Base-by-base conservation (phyloP, 345 rosid species). In the Luvunga scandens region DNA sequence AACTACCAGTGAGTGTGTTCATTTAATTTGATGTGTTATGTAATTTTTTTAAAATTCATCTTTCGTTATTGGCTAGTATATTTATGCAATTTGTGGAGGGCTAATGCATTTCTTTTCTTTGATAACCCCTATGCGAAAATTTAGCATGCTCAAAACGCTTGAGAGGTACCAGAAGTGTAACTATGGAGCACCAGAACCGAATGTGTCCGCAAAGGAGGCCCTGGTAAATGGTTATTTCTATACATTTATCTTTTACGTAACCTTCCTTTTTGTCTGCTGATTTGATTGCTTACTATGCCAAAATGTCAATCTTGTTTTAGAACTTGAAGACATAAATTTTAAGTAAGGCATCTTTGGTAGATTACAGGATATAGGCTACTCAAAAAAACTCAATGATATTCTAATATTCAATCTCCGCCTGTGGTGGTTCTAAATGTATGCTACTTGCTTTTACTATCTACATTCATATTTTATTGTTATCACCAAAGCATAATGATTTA, bases 91-190 rank as follows among this genome's bases (percentile, higher is more conserved):
- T 63, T 39, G 3, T 31, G 61, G 45, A 59, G 18, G 30, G 57
- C 62, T 48, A 30, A 75, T 36, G 2, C n/a, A 60, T n/a, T 13
- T 45, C 31, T 56, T 30, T 24, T 34, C 13, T 34, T 56, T 21
- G 10, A 50, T 36, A n/a, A 25, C 53, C 30, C 19, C 19, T n/a
- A 3, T 9, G 57, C 5, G 33, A 28, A 12, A 9, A 6, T 66
- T 33, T 66, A 93, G 99, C 89, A 95, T 91, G 97, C 88, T 95
- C 79, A 79, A 91, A 80, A 93, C 99, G n/a, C 87, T 95, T 57
- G 99, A 95, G 88, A 93, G 98, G 91, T 95, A 95, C 88, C 97
- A 95, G 78, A 95, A 95, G 79, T 92, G 97, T 79, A 95, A 89
- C 89, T 93, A 93, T 85, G 98, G 96, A 84, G 97, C 96, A 60